Conservation (phyloP, 179 eudicot genomes). For the Nepenthes alata region DNA sequence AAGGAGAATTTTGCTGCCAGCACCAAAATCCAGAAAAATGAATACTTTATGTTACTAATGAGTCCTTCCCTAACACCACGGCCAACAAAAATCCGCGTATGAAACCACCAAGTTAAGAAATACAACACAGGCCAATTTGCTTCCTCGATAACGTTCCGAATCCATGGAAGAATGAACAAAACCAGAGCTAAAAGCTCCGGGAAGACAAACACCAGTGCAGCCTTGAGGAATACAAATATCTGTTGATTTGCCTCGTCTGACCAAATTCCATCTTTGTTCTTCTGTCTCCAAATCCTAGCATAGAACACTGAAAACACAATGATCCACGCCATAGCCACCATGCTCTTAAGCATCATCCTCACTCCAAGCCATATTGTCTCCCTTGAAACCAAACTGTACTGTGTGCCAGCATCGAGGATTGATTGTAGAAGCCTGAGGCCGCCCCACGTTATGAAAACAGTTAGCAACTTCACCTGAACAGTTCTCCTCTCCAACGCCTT, state of each 20-base stretch:
- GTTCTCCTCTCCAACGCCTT: conserved; percentile 37
- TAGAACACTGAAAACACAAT: conserved; percentile 68
- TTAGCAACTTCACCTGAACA: conserved; percentile 62
- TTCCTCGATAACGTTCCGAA: conserved; percentile 60
- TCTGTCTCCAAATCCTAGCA: conserved; percentile 67
- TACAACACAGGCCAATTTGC: conserved; percentile 45
- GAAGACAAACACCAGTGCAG: conserved; percentile 48
- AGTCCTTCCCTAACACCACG: conserved; percentile 84
- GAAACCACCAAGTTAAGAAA: conserved; percentile 84
- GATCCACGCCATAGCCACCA: conserved; percentile 66
- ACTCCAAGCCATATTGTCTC: conserved; percentile 53
- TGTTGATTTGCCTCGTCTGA: conserved; percentile 33
- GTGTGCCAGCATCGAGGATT: conserved; percentile 85
- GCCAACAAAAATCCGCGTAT: conserved; percentile 64
- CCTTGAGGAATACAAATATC: conserved; percentile 45
- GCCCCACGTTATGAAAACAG: conserved; percentile 72
- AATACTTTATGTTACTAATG: conserved; percentile 53
- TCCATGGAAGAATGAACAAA: conserved; percentile 70
- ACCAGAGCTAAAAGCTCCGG: conserved; percentile 66
- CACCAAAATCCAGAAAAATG: conserved; percentile 61
- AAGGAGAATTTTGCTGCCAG: conserved; percentile 62
- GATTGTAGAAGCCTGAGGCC: conserved; percentile 64
- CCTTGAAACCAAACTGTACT: conserved; percentile 67
- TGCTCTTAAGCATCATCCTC: conserved; percentile 75
- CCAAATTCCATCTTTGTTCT: conserved; percentile 54